Base-by-base conservation (phyloP, 805 yeast species). In the Hagleromyces aurorensis region DNA sequence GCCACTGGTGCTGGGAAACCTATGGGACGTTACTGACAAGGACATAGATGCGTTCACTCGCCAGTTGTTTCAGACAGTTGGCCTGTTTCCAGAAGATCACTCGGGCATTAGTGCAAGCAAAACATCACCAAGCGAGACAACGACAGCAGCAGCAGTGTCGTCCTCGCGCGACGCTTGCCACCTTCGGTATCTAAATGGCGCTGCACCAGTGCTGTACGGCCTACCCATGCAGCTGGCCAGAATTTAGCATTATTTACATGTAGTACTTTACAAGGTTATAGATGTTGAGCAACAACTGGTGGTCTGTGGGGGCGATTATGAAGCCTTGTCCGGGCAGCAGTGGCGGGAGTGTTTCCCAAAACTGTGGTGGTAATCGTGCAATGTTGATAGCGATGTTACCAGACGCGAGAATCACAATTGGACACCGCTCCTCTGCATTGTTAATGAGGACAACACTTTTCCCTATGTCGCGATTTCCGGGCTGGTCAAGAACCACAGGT, bases 11-110 rank as follows among this genome's bases (percentile, higher is more conserved):
- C 59, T 91, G 20, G 96, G 84, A 0, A 85, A 84, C 46, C 57
- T 91, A 33, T 91, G 98, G 98, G 96, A 86, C 54, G 96, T 91
- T 4, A 91, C 97, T 0, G 97, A 91, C 55, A 86, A 82, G 42
- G 99, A 91, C 52, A 83, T 85, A 29, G 97, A 91, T 55, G 68
- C 66, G 43, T 85, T 87, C 43, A 78, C 84, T 14, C 36, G 67
- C 7, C 61, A 70, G 3, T 51, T 83, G 21, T 68, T 91, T 41
- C 65, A 67, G 3, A 62, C 65, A 37, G 78, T 91, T 78, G 91
- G 91, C 0, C 50, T 83, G 9, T 49, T 67, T 25, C 52, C 44
- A 4, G 36, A 30, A 5, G 30, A 32, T 2, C 34, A 37, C 6
- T 52, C 41, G 13, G n/a, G n/a, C n/a, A n/a, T n/a, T n/a, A n/a